Base-by-base conservation (phyloP, 495 filamentous ascomycete species). In the Penicillium goetzii region DNA sequence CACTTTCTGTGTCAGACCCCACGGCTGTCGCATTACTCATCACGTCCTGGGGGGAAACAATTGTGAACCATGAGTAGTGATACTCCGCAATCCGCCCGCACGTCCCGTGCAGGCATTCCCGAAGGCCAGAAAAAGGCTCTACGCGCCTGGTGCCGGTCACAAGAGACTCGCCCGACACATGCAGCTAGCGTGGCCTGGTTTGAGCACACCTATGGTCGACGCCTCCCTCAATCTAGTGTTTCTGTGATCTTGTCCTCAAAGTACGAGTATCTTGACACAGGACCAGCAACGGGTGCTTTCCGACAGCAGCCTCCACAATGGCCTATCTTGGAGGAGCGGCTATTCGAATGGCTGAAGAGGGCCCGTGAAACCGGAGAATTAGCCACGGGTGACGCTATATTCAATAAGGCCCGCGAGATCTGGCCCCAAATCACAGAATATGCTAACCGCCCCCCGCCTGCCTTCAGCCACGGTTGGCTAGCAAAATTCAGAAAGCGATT, bases 401-500 rank as follows among this genome's bases (percentile, higher is more conserved):
- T 55, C 45, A 21, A 50, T 5, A 67, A 72, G 54, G 69, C 66
- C 4, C 55, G 52, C 23, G 47, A 74, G 54, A 50, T 72, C n/a
- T 74, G 59, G 63, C 23, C 28, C 15, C 32, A 41, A 38, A 61
- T 74, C 11, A 45, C 61, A 8, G 60, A 71, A 53, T 71, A 67
- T 53, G 41, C 41, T 50, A 60, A 45, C 17, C 40, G 41, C 21
- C 25, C 33, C 19, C 12, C 25, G 19, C 70, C 73, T 38, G 59
- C 67, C n/a, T 76, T 70, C 58, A 69, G 64, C 23, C 50, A 51
- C 28, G 64, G 67, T 14, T 76, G 66, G 71, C 54, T 75, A 2
- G 32, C 54, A 15, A 67, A 59, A 32, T 76, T 76, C 40, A 73
- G 70, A 45, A 64, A 67, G 23, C 62, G 64, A 47, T 59, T 38